Evolutionary conservation across 2,329 filamentous ascomycete species (phyloP).

Genomic region (Epichloe typhina): DNA sequence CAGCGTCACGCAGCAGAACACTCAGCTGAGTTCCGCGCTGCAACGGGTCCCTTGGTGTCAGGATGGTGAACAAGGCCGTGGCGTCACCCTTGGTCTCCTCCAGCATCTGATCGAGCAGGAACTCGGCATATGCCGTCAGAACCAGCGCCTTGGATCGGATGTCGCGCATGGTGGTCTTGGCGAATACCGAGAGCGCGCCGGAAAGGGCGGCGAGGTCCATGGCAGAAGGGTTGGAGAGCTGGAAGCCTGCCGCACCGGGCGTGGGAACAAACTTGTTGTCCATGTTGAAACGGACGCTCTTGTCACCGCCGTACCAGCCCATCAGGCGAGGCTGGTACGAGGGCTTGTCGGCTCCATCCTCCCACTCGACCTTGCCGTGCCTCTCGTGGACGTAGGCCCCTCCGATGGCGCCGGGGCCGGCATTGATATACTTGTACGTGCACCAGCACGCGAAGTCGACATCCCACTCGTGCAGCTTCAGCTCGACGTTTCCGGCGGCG

Average conservation of each 20-base stretch:
- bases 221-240: conserved; percentile 71
- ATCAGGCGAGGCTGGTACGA: conserved; percentile 52
- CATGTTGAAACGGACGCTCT: conserved; percentile 68
- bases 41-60: conserved; percentile 56
- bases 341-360: conserved; percentile 21
- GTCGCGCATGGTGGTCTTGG: conserved; percentile 53
- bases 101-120: conserved; percentile 40
- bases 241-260: conserved; percentile 65
- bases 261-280: conserved; percentile 67
- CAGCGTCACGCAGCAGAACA: conserved; percentile 47
- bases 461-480: conserved; percentile 74
- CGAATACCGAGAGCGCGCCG: conserved; percentile 62
- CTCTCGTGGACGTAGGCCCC: conserved; percentile 73
- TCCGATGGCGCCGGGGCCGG: conserved; percentile 68
- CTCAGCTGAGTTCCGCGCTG: conserved; percentile 72
- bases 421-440: conserved; percentile 89
- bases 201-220: conserved; percentile 65
- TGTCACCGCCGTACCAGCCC: conserved; percentile 83
- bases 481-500: conserved; percentile 69
- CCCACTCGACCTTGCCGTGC: conserved; percentile 44
- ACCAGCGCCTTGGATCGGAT: conserved; percentile 59
- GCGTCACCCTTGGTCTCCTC: conserved; percentile 14
- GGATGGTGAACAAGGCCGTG: conserved; percentile 38
- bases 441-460: conserved; percentile 92
- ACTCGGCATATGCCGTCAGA: conserved; percentile 65